Conservation (phyloP, 2,329 filamentous ascomycete genomes). For the Trichophyton schoenleinii region DNA sequence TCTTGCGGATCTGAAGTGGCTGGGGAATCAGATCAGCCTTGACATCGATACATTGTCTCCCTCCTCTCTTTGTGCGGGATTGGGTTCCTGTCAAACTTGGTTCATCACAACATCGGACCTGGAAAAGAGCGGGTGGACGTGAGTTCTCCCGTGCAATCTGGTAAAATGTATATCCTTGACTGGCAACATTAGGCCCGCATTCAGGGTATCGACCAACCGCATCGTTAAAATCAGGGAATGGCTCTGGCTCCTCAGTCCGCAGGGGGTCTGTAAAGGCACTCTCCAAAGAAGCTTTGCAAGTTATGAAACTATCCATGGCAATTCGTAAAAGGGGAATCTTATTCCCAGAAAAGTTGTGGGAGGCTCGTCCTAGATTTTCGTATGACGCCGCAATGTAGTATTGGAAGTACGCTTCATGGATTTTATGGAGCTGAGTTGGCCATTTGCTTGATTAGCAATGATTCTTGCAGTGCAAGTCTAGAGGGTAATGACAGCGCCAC, state of each 20-base stretch:
- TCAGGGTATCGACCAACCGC: not conserved
- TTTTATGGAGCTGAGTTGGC: conserved; percentile 21
- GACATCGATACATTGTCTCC: not conserved
- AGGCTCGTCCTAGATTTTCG: conserved; percentile 35
- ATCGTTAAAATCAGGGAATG: not conserved
- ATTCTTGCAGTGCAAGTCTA: not conserved
- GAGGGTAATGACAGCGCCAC: not conserved
- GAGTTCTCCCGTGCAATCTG: not conserved
- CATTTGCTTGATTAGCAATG: conserved; percentile 7
- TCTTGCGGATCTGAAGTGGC: conserved; percentile 4
- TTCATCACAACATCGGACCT: not conserved
- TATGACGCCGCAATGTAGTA: conserved; percentile 38
- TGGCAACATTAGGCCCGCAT: not conserved
- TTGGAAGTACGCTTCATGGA: conserved; percentile 30
- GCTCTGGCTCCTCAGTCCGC: not conserved
- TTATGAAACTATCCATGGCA: conserved; percentile 30
- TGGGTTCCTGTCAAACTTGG: not conserved
- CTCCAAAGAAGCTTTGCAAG: conserved; percentile 15
- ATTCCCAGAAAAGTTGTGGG: conserved; percentile 35
- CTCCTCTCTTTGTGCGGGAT: not conserved
- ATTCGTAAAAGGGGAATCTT: conserved; percentile 32
- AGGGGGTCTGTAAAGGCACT: conserved; percentile 3
- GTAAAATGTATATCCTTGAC: not conserved
- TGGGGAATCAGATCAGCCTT: not conserved
- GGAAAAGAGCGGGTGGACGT: not conserved